Evolutionary conservation across 192 early-diverging fungal genomes (phyloP).

Genomic region (Coemansia guatemalensis): DNA sequence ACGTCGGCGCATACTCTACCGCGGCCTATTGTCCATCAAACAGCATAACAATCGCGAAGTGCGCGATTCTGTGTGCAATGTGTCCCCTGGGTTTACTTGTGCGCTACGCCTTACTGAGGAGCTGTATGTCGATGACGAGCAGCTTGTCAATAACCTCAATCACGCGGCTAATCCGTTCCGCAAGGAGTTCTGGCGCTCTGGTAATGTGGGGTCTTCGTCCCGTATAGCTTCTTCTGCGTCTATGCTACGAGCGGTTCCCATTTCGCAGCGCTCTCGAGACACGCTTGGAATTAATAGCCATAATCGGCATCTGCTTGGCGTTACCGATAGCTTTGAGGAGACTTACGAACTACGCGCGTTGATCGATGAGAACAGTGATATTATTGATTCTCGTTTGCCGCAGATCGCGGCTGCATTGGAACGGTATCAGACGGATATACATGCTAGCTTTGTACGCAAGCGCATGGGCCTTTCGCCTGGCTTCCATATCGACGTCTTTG

Average conservation of each 20-base stretch:
- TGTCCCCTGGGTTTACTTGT: slow-evolving; percentile 61
- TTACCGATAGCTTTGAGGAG: slow-evolving; percentile 53
- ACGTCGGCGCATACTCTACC: slow-evolving; percentile 38
- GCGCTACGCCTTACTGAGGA: slow-evolving; percentile 55
- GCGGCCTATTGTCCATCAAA: slow-evolving; percentile 48
- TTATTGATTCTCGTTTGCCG: slow-evolving; percentile 48
- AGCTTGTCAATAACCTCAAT: slow-evolving; percentile 41
- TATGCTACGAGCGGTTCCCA: neutral
- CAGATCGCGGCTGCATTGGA: slow-evolving; percentile 40
- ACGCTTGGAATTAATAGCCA: slow-evolving; percentile 19
- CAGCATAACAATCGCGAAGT: slow-evolving; percentile 51
- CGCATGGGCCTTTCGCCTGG: slow-evolving; percentile 48
- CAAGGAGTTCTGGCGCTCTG: slow-evolving; percentile 35
- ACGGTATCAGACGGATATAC: slow-evolving; percentile 51
- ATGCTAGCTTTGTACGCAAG: slow-evolving; percentile 55
- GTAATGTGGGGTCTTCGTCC: slow-evolving; percentile 11
- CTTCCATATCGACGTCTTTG: slow-evolving; percentile 56
- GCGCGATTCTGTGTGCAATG: slow-evolving; percentile 47
- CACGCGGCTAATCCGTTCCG: slow-evolving; percentile 40
- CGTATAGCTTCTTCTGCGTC: neutral
- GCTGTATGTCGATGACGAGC: slow-evolving; percentile 40
- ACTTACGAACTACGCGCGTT: slow-evolving; percentile 56
- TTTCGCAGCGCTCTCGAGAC: slow-evolving; percentile 21
- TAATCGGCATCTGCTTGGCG: slow-evolving; percentile 53
- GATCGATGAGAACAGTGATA: slow-evolving; percentile 58